Base-by-base conservation (phyloP, 805 yeast species). In the Blastobotrys robertii region DNA sequence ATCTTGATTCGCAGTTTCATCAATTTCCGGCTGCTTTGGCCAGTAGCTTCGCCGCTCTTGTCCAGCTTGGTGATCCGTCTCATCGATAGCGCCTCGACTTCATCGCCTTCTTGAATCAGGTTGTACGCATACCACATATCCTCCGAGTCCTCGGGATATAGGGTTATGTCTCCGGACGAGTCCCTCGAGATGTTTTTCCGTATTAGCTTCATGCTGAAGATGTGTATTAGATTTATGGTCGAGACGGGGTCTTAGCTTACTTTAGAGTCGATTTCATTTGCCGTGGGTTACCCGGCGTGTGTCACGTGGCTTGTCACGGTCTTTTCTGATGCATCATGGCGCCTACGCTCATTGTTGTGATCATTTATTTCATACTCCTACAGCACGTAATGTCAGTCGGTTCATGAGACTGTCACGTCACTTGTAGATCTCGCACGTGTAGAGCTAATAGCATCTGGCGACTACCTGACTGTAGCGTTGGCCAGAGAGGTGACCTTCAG, bases 71-170 rank as follows among this genome's bases (percentile, higher is more conserved):
- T 49, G 30, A 83, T 72, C 54, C 80, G 80, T 60, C 95, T 68
- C 50, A 72, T 65, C 8, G 95, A 84, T 47, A 72, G 71, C 43
- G 88, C 66, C 45, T 76, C 75, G 4, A 90, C 69, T 49, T 76
- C 79, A 63, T 92, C 97, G 14, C 81, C 83, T 43, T 75, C 74
- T 39, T 78, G 80, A 2, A 92, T 69, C 19, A 92, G 66, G 56
- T 90, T 92, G 66, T 86, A 86, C 3, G 85, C 57, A 19, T 83
- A 79, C 86, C 96, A 92, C 47, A 92, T 68, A 60, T 90, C 98
- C 53, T 90, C 97, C 38, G 82, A 76, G 54, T 92, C 97, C 55
- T 88, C 83, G 0, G 97, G 88, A 3, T 77, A 65, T 14, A 90
- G 59, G 0, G 83, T 70, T 14, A 85, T 69, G 2, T 71, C 63